Conservation (phyloP, 2,329 filamentous ascomycete genomes). For the Pseudogymnoascus sp. region DNA sequence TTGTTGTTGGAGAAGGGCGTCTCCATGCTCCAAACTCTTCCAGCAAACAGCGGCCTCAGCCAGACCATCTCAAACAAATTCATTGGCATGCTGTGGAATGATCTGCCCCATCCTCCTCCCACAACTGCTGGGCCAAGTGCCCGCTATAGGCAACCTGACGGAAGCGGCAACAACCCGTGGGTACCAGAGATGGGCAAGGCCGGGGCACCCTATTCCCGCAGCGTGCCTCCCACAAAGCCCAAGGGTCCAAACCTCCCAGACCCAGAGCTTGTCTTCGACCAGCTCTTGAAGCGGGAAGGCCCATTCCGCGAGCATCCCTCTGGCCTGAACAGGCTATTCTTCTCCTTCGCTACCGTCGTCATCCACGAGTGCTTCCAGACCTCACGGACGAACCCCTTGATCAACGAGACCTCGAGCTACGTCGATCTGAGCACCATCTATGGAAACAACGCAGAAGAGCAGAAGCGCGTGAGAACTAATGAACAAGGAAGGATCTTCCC, state of each 20-base stretch:
- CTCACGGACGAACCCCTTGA: constrained; percentile 31
- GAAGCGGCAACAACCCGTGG: constrained; percentile 40
- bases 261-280: constrained; percentile 39
- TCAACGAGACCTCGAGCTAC: constrained; percentile 39
- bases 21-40: constrained; percentile 42
- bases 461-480: constrained; percentile 36
- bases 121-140: constrained; percentile 38
- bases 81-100: constrained; percentile 44
- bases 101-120: constrained; percentile 42
- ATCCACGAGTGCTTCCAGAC: constrained; percentile 42
- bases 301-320: constrained; percentile 37
- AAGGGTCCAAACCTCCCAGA: constrained; percentile 43
- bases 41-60: constrained; percentile 40
- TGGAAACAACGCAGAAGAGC: constrained; percentile 36
- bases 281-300: constrained; percentile 35
- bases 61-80: constrained; percentile 40
- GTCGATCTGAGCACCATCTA: constrained; percentile 40
- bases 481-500: constrained; percentile 35
- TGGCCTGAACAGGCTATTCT: constrained; percentile 37
- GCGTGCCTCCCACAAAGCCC: constrained; percentile 37
- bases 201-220: constrained; percentile 38
- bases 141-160: constrained; percentile 37
- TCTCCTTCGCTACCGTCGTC: constrained; percentile 39
- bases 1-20: constrained; percentile 43
- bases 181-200: constrained; percentile 44